Base-by-base conservation (phyloP, 2,329 filamentous ascomycete genomes). In the Claviceps africana region DNA sequence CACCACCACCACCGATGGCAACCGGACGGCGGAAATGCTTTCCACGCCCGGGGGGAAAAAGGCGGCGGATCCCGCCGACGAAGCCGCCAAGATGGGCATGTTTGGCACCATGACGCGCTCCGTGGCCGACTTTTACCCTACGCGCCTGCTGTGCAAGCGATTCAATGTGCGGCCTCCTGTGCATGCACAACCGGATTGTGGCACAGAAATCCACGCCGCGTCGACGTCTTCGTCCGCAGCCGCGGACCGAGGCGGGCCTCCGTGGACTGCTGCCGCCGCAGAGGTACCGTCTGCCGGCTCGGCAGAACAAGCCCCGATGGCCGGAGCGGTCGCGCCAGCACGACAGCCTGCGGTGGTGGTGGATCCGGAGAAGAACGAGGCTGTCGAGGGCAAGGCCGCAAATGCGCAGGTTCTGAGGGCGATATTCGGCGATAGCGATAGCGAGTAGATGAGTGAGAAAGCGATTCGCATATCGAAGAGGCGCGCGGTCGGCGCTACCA, bases 351-450 rank as follows among this genome's bases (percentile, higher is more conserved):
- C 40, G n/a, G n/a, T n/a, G 9, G 65, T 70, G 35, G 75, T 93
- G 25, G 79, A 95, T 64, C 77, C 82, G 0, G 85, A 88, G 56
- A 78, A 74, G 57, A 95, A 95, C 43, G 64, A 69, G 42, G 67
- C 67, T 10, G 61, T 95, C 10, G 86, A 94, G 62, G 83, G 78
- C 0, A 74, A 82, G 60, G 77, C 81, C 51, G 86, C 89, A 1
- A 82, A 85, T 17, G 87, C 90, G 48, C 86, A 86, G 44, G 83
- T 96, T 0, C 89, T 96, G 60, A 87, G 81, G 59, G 87, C 88
- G n/a, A 89, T 97, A 31, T 97, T 97, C 76, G 91, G 90, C 6
- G 88, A 89, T 64, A 86, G 86, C 61, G 84, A 85, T 57, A 85
- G 88, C 59, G 84, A 88, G 10, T 25, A 39, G 31, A 39, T n/a